Conservation (phyloP, 345 rosid genomes). For the Eucalyptus decipiens region DNA sequence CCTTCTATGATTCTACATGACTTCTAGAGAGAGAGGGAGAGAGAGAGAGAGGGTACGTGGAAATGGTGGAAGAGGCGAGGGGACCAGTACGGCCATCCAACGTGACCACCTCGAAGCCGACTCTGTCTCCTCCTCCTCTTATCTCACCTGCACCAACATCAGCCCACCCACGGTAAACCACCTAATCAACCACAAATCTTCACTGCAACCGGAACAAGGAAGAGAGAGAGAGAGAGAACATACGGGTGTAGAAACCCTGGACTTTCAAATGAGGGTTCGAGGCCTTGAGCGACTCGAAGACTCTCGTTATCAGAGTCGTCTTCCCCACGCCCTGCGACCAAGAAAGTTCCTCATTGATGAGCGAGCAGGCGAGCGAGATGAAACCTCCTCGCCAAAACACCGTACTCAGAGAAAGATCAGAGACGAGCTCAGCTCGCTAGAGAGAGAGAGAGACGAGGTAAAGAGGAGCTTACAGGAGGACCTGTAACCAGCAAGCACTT, state of each 20-base stretch:
- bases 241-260: constrained; percentile 62
- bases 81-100: constrained; percentile 46
- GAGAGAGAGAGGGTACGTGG: constrained; percentile 16
- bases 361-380: background rate
- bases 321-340: constrained; percentile 58
- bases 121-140: constrained; percentile 40
- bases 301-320: constrained; percentile 50
- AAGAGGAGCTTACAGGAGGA: background rate
- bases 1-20: background rate
- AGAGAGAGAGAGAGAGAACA: background rate
- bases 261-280: constrained; percentile 40
- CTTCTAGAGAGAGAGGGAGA: background rate
- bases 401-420: background rate
- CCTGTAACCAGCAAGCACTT: constrained; percentile 3
- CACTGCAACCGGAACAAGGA: background rate
- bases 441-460: background rate
- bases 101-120: constrained; percentile 55
- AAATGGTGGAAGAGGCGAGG: constrained; percentile 38
- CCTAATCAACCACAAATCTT: background rate
- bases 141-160: constrained; percentile 21
- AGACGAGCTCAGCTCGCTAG: background rate
- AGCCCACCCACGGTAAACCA: background rate
- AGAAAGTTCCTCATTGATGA: background rate
- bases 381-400: background rate
- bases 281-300: constrained; percentile 31